phyloP scores from a whole-genome alignment of 2,329 filamentous ascomycete species.

The Sporothrix humicola region DNA sequence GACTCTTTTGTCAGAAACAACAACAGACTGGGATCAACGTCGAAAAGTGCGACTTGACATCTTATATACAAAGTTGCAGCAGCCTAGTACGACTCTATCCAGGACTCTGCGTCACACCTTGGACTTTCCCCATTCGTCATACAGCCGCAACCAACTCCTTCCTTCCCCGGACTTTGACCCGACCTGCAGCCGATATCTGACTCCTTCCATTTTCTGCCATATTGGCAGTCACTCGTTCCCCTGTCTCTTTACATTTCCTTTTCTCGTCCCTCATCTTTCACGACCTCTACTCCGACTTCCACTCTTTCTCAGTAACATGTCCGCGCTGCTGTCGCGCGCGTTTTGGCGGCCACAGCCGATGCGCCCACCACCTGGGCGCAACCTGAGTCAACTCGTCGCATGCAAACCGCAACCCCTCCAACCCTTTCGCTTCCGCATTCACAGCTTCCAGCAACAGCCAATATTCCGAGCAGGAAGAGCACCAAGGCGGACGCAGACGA shows the following conservation, averaged over 20 bases:
- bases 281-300: background rate
- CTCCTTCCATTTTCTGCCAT: constrained; percentile 1
- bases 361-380: constrained; percentile 23
- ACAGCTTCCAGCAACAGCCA: background rate
- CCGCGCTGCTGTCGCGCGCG: constrained; percentile 28
- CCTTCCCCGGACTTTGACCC: background rate
- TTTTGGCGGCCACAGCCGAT: constrained; percentile 30
- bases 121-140: background rate
- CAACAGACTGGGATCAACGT: no score
- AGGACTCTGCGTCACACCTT: background rate
- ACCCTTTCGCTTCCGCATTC: background rate
- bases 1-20: background rate
- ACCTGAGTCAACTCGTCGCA: constrained; percentile 24
- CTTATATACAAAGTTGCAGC: background rate
- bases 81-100: background rate
- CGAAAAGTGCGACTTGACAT: no score
- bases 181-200: no score
- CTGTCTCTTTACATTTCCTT: no score
- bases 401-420: background rate
- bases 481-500: constrained; percentile 4
- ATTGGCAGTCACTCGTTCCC: no score
- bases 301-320: constrained; percentile 9
- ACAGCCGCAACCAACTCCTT: background rate
- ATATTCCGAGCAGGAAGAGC: no score
- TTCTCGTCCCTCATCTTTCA: background rate